Evolutionary conservation across 129 eudicot species (phyloP).

Genomic region (Glebionis coronaria): DNA sequence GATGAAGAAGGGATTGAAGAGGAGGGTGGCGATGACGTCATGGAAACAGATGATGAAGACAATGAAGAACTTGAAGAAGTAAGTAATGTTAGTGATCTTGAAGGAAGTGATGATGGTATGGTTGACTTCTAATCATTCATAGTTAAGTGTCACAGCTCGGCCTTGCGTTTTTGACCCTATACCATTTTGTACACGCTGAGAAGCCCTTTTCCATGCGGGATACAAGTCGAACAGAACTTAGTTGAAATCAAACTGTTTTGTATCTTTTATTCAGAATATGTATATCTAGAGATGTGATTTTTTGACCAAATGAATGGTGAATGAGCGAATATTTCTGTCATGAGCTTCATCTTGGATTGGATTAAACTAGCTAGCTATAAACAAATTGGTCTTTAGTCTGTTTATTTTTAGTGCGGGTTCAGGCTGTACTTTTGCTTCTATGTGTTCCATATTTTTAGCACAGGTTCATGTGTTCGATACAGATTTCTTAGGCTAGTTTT

Average conservation of each 20-base stretch:
- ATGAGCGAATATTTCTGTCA: not conserved
- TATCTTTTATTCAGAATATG: not conserved
- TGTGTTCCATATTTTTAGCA: no score
- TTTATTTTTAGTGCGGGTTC: no score
- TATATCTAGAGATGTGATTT: not conserved
- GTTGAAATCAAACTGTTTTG: not conserved
- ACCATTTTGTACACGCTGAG: not conserved
- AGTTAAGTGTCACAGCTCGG: not conserved
- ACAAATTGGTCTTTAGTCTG: no score
- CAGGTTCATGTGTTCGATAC: no score
- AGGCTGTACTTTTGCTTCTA: no score
- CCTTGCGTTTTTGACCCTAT: not conserved
- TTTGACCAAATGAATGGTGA: not conserved
- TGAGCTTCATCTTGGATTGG: no score
- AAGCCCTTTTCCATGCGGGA: not conserved
- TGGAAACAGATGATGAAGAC: constrained; percentile 73
- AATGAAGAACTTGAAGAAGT: constrained; percentile 36
- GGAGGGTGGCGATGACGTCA: constrained; percentile 36
- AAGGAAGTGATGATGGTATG: constrained; percentile 53
- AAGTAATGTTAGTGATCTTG: constrained; percentile 61
- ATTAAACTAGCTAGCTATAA: no score
- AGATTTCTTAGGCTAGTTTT: no score
- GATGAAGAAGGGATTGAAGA: constrained; percentile 73
- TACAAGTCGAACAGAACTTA: not conserved
- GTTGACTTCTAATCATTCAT: constrained; percentile 13